Evolutionary conservation across 805 yeast species (phyloP), one percentile per base, ranked within the genome.

Genomic region (Candida corydali): DNA sequence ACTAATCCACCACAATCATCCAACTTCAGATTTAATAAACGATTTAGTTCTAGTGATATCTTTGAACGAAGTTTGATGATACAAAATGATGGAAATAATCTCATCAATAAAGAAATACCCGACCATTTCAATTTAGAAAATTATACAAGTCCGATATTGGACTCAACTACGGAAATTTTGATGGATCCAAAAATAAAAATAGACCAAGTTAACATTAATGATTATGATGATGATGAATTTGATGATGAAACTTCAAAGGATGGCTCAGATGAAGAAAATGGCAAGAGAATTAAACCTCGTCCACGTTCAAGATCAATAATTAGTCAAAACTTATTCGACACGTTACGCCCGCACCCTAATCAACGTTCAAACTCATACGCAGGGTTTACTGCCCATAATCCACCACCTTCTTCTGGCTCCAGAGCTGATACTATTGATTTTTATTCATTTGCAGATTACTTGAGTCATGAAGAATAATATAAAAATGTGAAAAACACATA

Each of bases 71-170:
- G 37, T 6, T 29, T 41, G 20, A 25, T 27, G 15, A 16, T n/a
- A 8, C 19, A 27, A 7, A 19, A 26, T 18, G 23, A 17, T 29
- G 27, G 39, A 20, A 14, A 20, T 26, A 30, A 9, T 12, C 29
- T 32, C 19, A 35, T 26, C 3, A 43, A 43, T 22, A 37, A 42
- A 3, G 45, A 41, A 26, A 39, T 39, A 11, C 60, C 61, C 8
- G 32, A 44, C 6, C 62, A 54, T 36, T 55, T 47, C 41, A 53
- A 46, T 32, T 46, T 49, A 8, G 65, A 60, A 31, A 57, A 61
- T 37, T 60, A 37, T 34, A 47, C 52, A 10, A 53, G 54, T 12
- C 66, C 66, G 7, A 54, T 55, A 8, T 42, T 61, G 30, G 64
- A 59, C 41, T 43, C 54, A 27, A 54, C 65, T 15, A 46, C 64